A percentile compares a stretch with the other conserved stretches of the same genome.
phyloP scores from a whole-genome alignment of 805 yeast species.

The Candida andamanensis region DNA sequence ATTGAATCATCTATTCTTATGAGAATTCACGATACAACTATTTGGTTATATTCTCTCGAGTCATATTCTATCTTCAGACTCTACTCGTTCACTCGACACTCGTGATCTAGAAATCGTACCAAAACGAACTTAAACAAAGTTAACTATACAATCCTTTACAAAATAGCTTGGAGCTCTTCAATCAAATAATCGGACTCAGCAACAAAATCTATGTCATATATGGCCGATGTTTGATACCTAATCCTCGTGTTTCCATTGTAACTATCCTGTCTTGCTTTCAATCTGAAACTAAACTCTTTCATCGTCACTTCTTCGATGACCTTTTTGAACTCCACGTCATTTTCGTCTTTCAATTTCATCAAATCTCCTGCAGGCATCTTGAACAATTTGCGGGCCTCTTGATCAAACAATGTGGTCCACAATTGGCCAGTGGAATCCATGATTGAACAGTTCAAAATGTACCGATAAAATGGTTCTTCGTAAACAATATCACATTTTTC shows the following conservation, averaged over 20 bases:
- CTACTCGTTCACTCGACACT: too few species aligned
- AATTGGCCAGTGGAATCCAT: conserved; percentile 77
- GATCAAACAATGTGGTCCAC: conserved; percentile 86
- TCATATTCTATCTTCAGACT: too few species aligned
- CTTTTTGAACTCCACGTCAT: conserved; percentile 40
- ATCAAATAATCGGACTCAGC: conserved; percentile 59
- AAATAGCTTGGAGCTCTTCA: conserved; percentile 34
- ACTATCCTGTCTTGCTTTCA: conserved; percentile 78
- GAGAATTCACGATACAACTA: too few species aligned
- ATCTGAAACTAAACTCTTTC: conserved; percentile 67
- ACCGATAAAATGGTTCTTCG: conserved; percentile 71
- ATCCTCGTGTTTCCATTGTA: conserved; percentile 76
- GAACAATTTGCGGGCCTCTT: conserved; percentile 65
- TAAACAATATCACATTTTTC: conserved; percentile 79
- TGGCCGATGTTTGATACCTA: conserved; percentile 61
- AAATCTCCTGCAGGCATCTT: conserved; percentile 65
- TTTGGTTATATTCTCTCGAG: too few species aligned
- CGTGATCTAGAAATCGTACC: conserved; percentile 1
- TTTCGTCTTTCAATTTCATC: conserved; percentile 36
- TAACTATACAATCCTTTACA: conserved; percentile 2
- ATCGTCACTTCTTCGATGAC: conserved; percentile 48
- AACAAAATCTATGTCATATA: conserved; percentile 49
- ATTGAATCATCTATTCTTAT: too few species aligned
- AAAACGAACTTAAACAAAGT: background rate
- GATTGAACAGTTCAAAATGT: conserved; percentile 69